These are phyloP conservation scores for Kuraishia cidri DNA, from an alignment of 805 yeast species.

Conservation along the genomic window DNA sequence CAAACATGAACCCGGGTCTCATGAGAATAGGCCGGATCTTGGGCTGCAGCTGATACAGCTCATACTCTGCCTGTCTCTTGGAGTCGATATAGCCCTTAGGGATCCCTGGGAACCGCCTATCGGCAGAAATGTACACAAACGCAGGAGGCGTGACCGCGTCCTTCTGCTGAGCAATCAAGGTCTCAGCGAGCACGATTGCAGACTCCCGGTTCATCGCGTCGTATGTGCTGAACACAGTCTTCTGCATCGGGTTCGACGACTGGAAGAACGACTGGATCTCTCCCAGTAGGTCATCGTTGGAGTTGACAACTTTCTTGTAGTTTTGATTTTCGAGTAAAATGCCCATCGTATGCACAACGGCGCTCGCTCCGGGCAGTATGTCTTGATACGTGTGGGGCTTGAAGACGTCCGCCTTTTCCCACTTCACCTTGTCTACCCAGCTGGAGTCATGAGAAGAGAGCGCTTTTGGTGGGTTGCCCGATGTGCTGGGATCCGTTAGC, in stretches of 20 bases:
- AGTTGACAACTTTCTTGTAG: slow-evolving; percentile 49
- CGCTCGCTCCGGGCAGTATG: slow-evolving; percentile 37
- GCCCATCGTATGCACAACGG: slow-evolving; percentile 83
- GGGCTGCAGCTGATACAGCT: slow-evolving; percentile 27
- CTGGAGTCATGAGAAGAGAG: slow-evolving; percentile 17
- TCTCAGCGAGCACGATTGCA: slow-evolving; percentile 55
- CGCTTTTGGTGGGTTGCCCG: slow-evolving; percentile 46
- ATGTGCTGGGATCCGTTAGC: slow-evolving; percentile 21
- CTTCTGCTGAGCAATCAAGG: slow-evolving; percentile 23
- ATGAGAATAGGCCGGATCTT: slow-evolving; percentile 53
- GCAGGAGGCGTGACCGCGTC: slow-evolving; percentile 14
- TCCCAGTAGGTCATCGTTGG: slow-evolving; percentile 15
- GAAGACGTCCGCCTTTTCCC: slow-evolving; percentile 65
- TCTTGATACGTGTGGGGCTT: slow-evolving; percentile 47
- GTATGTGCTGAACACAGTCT: slow-evolving; percentile 35
- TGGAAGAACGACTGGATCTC: slow-evolving; percentile 29
- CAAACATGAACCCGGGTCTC: slow-evolving; percentile 84
- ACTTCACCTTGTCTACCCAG: slow-evolving; percentile 53
- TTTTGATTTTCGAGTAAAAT: slow-evolving; percentile 57
- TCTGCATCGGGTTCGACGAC: slow-evolving; percentile 60
- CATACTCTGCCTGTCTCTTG: slow-evolving; percentile 70
- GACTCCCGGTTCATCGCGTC: slow-evolving; percentile 62
- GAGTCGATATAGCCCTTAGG: slow-evolving; percentile 68
- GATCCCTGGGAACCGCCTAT: slow-evolving; percentile 54
- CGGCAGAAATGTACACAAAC: slow-evolving; percentile 79